Base-by-base conservation (phyloP, 2,329 filamentous ascomycete genomes). In the Plenodomus biglobosus region DNA sequence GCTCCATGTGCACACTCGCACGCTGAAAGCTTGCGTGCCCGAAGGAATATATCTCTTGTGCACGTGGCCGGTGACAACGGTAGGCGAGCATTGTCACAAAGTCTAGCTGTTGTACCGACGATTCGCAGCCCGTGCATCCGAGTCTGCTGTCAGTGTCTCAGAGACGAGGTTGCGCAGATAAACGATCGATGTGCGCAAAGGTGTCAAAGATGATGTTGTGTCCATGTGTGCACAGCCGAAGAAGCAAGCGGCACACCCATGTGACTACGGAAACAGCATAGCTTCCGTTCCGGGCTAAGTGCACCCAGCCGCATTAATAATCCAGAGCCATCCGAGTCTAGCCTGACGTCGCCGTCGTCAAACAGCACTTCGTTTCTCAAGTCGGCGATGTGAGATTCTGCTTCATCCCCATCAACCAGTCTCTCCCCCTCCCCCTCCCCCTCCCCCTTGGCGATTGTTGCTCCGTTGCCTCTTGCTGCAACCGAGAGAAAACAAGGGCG, bases 21-120 rank as follows among this genome's bases (percentile, higher is more conserved):
- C 8, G 27, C 3, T 32, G 27, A 15, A 32, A 32, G 27, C 27
- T 32, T 32, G 27, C 27, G 15, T 32, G 8, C 8, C 27, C 27
- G 27, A 11, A 15, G 27, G 27, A 32, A 11, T n/a, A n/a, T n/a
- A n/a, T n/a, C 27, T 11, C 18, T 34, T 18, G 41, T 53, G 56
- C 56, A 59, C 53, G 51, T 59, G 53, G 51, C 32, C 36, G 50
- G 22, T 22, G 39, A 49, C 44, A 48, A 22, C 50, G 38, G 42
- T 46, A 50, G 44, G 46, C 50, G 27, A 50, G 40, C 32, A 37
- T 37, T 46, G 44, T 46, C 17, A 38, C 21, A 18, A 5, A 42
- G 41, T 30, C 22, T 34, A 36, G n/a, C 30, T 18, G 24, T 24
- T 37, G 38, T 13, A 44, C 40, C 42, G 24, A 36, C 32, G 30